Percentiles rank a stretch among this genome's conserved stretches.
Conservation (phyloP, 345 rosid species). For the Citrus sinensis region DVS_A1.0 CM039163.1:4331001-4331500, state of each 20-base stretch:
- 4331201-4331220: neutral
- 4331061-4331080: slow-evolving; percentile 39
- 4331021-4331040: slow-evolving; percentile 99
- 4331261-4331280: neutral
- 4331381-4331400: neutral
- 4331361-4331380: neutral
- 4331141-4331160: neutral
- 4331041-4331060: slow-evolving; percentile 87
- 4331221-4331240: neutral
- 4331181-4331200: neutral
- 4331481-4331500: neutral
- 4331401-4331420: neutral
- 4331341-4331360: neutral
- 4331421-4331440: neutral
- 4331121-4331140: neutral
- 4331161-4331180: neutral
- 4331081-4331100: slow-evolving; percentile 8
- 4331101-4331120: neutral
- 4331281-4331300: neutral
- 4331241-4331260: neutral
- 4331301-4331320: neutral
- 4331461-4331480: neutral
- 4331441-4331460: neutral
- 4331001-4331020: slow-evolving; percentile 95
- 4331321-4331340: neutral